Evolutionary conservation across 2,329 filamentous ascomycete genomes (phyloP).

Genomic region (Colletotrichum higginsianum): DNA sequence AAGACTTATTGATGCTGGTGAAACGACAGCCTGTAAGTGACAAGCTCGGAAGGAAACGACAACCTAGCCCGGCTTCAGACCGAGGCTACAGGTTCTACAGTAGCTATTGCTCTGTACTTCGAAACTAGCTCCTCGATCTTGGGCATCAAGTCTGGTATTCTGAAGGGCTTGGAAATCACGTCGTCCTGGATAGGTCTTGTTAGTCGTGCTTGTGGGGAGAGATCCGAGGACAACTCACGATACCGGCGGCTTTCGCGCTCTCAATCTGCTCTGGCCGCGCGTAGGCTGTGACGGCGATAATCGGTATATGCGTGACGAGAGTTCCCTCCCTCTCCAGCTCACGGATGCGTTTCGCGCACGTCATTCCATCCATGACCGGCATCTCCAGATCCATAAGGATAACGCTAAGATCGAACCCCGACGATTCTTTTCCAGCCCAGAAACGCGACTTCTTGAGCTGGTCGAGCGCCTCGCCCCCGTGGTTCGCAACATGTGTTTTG

Average conservation of each 20-base stretch:
- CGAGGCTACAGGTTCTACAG: constrained; percentile 38
- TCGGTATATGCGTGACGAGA: constrained; percentile 77
- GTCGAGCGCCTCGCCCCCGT: constrained; percentile 74
- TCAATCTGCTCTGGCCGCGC: constrained; percentile 81
- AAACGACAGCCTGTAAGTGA: constrained; percentile 11
- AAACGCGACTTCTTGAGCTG: constrained; percentile 69
- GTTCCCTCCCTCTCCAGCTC: constrained; percentile 75
- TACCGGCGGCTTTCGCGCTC: constrained; percentile 79
- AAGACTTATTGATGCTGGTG: neutral
- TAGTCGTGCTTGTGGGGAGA: neutral
- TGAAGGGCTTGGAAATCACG: constrained; percentile 85
- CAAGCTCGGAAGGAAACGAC: constrained; percentile 17
- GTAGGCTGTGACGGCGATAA: constrained; percentile 88
- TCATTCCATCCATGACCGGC: constrained; percentile 87
- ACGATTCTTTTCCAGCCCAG: constrained; percentile 65
- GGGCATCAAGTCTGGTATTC: constrained; percentile 78
- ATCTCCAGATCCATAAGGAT: constrained; percentile 88
- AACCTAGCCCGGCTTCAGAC: neutral
- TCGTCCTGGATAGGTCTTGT: constrained; percentile 66
- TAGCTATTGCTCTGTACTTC: constrained; percentile 55
- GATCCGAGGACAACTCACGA: constrained; percentile 65
- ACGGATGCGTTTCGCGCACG: constrained; percentile 79
- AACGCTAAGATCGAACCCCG: constrained; percentile 71
- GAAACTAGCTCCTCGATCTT: constrained; percentile 73
- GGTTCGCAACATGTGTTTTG: constrained; percentile 74